Base-by-base conservation (phyloP, 2,329 filamentous ascomycete species). In the Colletotrichum endophyticum region DNA sequence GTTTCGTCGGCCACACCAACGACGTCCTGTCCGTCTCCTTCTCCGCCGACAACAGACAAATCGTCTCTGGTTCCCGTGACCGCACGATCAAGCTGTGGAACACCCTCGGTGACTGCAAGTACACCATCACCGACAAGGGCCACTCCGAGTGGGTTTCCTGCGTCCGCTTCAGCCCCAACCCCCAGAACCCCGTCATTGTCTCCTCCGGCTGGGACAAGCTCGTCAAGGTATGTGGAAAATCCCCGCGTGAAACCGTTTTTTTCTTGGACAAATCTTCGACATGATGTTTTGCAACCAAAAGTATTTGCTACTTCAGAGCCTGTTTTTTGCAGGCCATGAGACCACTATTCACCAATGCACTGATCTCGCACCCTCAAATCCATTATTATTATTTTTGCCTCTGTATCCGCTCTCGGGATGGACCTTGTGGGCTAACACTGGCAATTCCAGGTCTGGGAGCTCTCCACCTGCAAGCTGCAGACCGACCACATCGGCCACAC, bases 241-340 rank as follows among this genome's bases (percentile, higher is more conserved):
- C 68, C 78, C 62, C 66, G 36, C 49, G 19, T 72, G 39, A 4
- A 12, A 5, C 36, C 22, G 15, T 19, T 22, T 63, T 25, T 22
- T 25, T 28, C 8, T 32, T 12, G 27, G 39, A 44, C 28, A 75
- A 80, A 78, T 28, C 75, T 80, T 86, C 90, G 90, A 92, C 87
- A 97, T 96, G 96, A 99, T 99, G 96, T 92, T 94, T 92, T 94
- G 92, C 93, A 94, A 92, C 86, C 79, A 86, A 90, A 96, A 95
- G 96, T 99, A 99, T 99, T 99, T 99, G 97, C 97, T 99, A 99
- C 97, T 99, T 99, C 96, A 98, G 97, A 99, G 96, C 95, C 92
- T 86, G 85, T 86, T 87, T 44, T 86, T 84, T 89, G 88, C 87
- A 87, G 92, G 96, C 95, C 88, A 98, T 99, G 97, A 99, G 96